These are phyloP conservation scores for Talaromyces sp. DNA, from an alignment of 2,329 filamentous ascomycete species.

Conservation along the genomic window DNA sequence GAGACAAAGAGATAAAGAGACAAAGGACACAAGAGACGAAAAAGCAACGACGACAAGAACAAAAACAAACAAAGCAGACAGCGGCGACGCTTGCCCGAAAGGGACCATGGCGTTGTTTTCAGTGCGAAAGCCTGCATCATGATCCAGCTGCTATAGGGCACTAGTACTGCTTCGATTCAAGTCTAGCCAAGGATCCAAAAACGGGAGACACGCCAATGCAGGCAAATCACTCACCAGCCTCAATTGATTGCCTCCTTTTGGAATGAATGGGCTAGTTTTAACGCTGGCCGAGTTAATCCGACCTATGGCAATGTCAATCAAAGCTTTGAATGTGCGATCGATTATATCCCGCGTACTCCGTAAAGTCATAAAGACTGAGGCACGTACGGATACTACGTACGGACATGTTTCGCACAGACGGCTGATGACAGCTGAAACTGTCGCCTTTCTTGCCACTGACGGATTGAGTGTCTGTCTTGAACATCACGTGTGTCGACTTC, in stretches of 20 bases:
- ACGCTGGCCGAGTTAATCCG: background rate
- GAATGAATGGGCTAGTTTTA: background rate
- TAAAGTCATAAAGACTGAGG: background rate
- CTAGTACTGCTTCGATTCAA: background rate
- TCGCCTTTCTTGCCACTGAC: background rate
- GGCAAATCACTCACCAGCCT: background rate
- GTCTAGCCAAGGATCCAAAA: background rate
- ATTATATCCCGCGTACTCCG: background rate
- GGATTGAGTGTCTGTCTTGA: background rate
- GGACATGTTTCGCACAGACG: background rate
- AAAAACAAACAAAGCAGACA: background rate
- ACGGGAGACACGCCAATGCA: background rate
- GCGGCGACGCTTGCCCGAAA: background rate
- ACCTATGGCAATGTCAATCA: background rate
- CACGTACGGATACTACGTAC: too few species aligned
- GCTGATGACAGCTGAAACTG: background rate
- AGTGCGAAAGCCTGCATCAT: background rate
- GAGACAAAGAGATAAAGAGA: background rate
- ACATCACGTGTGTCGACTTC: background rate
- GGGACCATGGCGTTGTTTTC: background rate
- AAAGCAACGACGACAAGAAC: background rate
- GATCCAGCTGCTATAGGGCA: background rate
- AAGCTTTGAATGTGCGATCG: background rate
- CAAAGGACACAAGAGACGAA: background rate
- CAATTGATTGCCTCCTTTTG: background rate